Conservation (phyloP, 352 stramenopile genomes). For the Pilasporangium apinafurcum region DNA sequence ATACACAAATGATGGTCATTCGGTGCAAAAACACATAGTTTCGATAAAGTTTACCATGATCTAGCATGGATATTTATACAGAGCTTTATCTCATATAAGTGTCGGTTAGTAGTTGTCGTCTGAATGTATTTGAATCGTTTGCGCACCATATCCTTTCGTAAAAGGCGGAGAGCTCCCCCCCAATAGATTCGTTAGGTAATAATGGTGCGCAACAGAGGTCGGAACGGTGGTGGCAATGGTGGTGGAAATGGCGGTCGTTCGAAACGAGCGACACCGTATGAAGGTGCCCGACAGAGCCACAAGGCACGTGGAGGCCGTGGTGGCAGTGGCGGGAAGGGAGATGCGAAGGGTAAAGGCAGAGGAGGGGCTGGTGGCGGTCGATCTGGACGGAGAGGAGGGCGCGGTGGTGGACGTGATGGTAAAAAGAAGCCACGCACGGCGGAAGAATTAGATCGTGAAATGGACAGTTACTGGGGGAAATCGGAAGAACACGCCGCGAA, state of each 20-base stretch:
- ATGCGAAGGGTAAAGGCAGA: conserved; percentile 5
- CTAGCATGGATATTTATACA: no score
- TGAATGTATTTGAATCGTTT: no score
- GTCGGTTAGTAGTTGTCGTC: no score
- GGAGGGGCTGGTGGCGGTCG: conserved; percentile 13
- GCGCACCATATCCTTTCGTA: no score
- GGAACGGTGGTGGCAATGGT: conserved; percentile 6
- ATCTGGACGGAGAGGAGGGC: conserved; percentile 8
- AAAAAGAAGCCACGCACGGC: conserved; percentile 72
- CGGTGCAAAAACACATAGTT: no score
- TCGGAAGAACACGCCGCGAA: conserved; percentile 78
- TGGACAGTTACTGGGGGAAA: conserved; percentile 87
- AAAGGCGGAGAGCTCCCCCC: no score
- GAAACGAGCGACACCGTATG: conserved; percentile 34
- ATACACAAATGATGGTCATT: conserved; percentile 1
- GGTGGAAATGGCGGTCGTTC: conserved; percentile 7
- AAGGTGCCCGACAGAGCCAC: conserved; percentile 16
- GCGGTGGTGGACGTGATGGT: conserved; percentile 18
- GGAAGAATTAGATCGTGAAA: conserved; percentile 77
- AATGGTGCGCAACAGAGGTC: conserved; percentile 34
- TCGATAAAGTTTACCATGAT: background rate
- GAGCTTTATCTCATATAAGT: no score
- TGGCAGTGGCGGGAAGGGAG: conserved; percentile 10
- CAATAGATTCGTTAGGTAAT: no score
- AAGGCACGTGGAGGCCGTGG: conserved; percentile 17